phyloP scores from a whole-genome alignment of 192 early-diverging fungal genomes.

The Coemansia sp. region DNA sequence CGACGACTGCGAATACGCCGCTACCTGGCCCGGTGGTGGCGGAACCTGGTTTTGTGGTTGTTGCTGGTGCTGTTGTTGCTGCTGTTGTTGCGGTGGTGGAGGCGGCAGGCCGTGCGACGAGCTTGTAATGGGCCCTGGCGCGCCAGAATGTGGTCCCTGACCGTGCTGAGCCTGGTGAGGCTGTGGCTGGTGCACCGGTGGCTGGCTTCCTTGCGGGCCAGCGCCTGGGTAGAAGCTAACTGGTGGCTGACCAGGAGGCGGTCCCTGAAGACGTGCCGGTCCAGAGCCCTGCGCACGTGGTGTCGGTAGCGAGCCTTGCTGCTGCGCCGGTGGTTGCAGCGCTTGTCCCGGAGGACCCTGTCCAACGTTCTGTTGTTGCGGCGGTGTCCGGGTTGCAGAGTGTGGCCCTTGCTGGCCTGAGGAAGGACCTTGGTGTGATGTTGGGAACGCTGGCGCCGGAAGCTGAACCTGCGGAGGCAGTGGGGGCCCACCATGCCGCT shows the following conservation, averaged over 20 bases:
- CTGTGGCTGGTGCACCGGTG: slow-evolving; percentile 5
- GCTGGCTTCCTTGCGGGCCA: too few relatives aligned
- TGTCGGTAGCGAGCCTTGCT: too few relatives aligned
- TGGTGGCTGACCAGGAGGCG: too few relatives aligned
- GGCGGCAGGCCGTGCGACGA: too few relatives aligned
- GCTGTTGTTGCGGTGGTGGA: neutral
- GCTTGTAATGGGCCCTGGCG: too few relatives aligned
- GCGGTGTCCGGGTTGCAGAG: neutral
- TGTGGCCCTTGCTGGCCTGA: neutral
- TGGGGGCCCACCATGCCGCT: neutral
- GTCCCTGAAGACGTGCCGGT: too few relatives aligned
- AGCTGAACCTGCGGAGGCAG: slow-evolving; percentile 8
- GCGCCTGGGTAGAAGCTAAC: too few relatives aligned
- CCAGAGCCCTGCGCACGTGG: too few relatives aligned
- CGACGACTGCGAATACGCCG: slow-evolving; percentile 6
- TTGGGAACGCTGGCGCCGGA: slow-evolving; percentile 2
- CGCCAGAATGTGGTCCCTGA: too few relatives aligned
- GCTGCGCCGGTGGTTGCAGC: too few relatives aligned
- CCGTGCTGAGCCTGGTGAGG: slow-evolving; percentile 8
- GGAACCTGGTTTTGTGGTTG: slow-evolving; percentile 1
- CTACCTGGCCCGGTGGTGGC: neutral
- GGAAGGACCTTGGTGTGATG: too few relatives aligned
- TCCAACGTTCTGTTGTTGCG: neutral
- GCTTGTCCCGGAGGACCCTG: too few relatives aligned
- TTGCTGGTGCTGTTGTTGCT: slow-evolving; percentile 5